phyloP scores from a whole-genome alignment of 2,329 filamentous ascomycete species.

The Tolypocladium tropicale region DNA sequence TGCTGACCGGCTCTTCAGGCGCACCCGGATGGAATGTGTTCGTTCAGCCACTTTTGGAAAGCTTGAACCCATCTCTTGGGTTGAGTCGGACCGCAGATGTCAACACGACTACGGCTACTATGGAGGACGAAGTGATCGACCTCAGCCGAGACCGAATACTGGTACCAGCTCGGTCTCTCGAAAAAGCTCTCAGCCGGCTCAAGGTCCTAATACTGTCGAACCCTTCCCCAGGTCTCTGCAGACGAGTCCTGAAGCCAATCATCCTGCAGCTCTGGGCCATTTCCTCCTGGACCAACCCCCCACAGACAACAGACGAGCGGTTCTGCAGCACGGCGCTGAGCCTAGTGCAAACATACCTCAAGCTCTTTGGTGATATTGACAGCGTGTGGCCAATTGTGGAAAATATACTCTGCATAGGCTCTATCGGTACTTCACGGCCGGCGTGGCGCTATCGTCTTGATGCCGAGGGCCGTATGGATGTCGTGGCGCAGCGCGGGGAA shows the following conservation, averaged over 20 bases:
- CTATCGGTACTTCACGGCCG: conserved; percentile 14
- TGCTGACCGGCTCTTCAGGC: conserved; percentile 21
- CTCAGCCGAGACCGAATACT: conserved; percentile 32
- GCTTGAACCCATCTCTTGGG: conserved; percentile 34
- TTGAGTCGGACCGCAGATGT: not conserved
- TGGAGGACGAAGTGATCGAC: conserved; percentile 32
- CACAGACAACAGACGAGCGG: conserved; percentile 21
- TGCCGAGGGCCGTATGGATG: conserved; percentile 38
- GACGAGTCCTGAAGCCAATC: conserved; percentile 47
- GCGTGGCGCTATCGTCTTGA: conserved; percentile 44
- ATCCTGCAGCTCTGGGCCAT: conserved; percentile 55
- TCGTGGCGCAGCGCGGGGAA: conserved; percentile 24
- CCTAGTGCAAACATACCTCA: conserved; percentile 47
- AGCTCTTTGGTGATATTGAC: conserved; percentile 40
- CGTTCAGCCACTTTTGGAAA: conserved; percentile 44
- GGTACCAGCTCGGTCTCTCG: conserved; percentile 36
- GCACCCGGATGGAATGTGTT: conserved; percentile 53
- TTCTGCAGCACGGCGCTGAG: conserved; percentile 35
- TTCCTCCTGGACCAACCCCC: conserved; percentile 35
- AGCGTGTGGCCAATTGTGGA: conserved; percentile 38
- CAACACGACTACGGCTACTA: conserved; percentile 9
- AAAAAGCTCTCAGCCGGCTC: conserved; percentile 42
- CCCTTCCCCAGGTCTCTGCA: conserved; percentile 55
- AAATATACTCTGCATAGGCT: conserved; percentile 47
- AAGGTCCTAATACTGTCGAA: conserved; percentile 49